Evolutionary conservation across 2,329 filamentous ascomycete species (phyloP).

Genomic region (Colletotrichum echinochloae): DNA sequence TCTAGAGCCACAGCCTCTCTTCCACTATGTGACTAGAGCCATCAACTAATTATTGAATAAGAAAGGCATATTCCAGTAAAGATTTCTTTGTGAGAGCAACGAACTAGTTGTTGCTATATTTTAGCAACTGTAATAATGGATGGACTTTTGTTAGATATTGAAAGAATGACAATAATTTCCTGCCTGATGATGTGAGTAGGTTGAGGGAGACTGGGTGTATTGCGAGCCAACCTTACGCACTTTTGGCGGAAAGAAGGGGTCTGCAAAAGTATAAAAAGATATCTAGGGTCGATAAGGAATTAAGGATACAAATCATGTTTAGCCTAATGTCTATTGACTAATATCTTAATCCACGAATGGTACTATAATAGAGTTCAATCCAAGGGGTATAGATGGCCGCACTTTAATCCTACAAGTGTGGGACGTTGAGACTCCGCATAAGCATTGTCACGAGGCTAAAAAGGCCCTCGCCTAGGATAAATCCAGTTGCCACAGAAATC

Average conservation of each 20-base stretch:
- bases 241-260: neutral
- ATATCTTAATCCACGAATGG: no score
- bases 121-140: neutral
- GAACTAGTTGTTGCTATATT: no score
- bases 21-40: no score
- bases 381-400: neutral
- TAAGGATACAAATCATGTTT: neutral
- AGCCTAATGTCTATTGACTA: fast-evolving
- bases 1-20: no score
- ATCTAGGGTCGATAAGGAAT: no score
- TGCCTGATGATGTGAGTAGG: no score
- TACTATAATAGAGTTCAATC: neutral
- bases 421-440: neutral
- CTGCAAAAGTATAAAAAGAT: neutral
- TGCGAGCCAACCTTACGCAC: neutral
- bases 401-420: neutral
- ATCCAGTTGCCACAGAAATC: conserved; percentile 1
- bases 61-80: neutral
- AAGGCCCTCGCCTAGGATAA: conserved; percentile 1
- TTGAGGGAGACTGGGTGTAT: neutral
- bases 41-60: no score
- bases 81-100: neutral
- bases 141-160: neutral
- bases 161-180: neutral
- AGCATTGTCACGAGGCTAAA: conserved; percentile 5